Conservation (phyloP, 78 protist species). For the Ministeria vibrans region DNA sequence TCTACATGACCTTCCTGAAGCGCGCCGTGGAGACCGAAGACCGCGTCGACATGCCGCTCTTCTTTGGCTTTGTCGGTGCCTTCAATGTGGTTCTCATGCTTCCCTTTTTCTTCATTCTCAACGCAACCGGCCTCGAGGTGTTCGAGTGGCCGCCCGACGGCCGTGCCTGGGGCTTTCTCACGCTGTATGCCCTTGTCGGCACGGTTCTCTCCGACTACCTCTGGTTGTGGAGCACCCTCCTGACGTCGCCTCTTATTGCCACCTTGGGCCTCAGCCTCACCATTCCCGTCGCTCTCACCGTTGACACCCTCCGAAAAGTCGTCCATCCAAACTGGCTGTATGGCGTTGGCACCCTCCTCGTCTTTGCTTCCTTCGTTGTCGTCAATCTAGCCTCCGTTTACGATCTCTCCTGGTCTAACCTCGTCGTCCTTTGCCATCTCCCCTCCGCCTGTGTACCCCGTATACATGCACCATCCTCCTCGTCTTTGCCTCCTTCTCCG, state of each 20-base stretch:
- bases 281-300: slow-evolving; percentile 58
- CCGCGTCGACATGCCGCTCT: slow-evolving; percentile 13
- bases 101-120: slow-evolving; percentile 30
- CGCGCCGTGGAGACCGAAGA: slow-evolving; percentile 6
- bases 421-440: no score
- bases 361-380: background rate
- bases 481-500: no score
- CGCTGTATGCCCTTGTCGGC: slow-evolving; percentile 41
- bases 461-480: no score
- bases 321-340: background rate
- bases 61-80: slow-evolving; percentile 52
- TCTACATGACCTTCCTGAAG: slow-evolving; percentile 36
- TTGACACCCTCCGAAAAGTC: slow-evolving; percentile 22
- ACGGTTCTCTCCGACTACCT: slow-evolving; percentile 55
- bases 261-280: slow-evolving; percentile 69
- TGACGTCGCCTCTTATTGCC: slow-evolving; percentile 59
- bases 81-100: background rate
- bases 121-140: slow-evolving; percentile 27
- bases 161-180: background rate
- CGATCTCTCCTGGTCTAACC: no score
- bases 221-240: slow-evolving; percentile 57
- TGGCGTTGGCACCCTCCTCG: background rate
- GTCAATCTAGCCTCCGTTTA: background rate
- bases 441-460: no score
- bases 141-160: slow-evolving; percentile 7